Evolutionary conservation across 2,329 filamentous ascomycete genomes (phyloP).

Genomic region (Aspergillus texensis): DNA sequence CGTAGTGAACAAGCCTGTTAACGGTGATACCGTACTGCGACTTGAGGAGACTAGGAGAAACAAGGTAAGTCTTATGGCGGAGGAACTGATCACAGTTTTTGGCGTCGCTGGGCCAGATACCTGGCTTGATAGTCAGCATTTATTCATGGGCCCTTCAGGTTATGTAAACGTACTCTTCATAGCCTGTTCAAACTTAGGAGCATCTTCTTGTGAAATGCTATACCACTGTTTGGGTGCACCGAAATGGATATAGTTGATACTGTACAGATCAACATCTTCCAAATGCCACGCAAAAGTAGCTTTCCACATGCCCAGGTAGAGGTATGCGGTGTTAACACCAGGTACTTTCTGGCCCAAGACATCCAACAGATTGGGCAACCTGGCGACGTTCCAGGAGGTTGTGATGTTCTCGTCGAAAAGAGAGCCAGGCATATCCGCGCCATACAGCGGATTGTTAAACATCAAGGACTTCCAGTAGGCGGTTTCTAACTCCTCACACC

Average conservation of each 20-base stretch:
- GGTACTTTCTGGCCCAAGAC: slow-evolving; percentile 94
- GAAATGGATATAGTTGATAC: slow-evolving; percentile 99
- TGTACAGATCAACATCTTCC: slow-evolving; percentile 98
- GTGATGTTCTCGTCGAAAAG: slow-evolving; percentile 80
- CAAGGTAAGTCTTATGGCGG: slow-evolving; percentile 95
- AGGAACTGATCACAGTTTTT: slow-evolving; percentile 97
- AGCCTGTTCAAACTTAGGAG: slow-evolving; percentile 85
- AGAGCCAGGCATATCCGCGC: slow-evolving; percentile 93
- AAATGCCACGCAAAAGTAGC: slow-evolving; percentile 99
- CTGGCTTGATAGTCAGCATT: slow-evolving; percentile 30
- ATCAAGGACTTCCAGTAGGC: slow-evolving; percentile 97
- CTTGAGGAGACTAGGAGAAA: slow-evolving; percentile 84
- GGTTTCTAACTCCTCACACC: slow-evolving; percentile 91
- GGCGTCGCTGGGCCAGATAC: slow-evolving; percentile 88
- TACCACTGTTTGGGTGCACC: slow-evolving; percentile 99
- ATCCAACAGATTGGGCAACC: slow-evolving; percentile 89
- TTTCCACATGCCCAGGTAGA: slow-evolving; percentile 99
- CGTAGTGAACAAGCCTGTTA: slow-evolving; percentile 92
- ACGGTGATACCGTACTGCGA: slow-evolving; percentile 93
- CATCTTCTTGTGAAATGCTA: slow-evolving; percentile 95
- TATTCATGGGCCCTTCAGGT: neutral
- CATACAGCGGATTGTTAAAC: slow-evolving; percentile 92
- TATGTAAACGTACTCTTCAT: slow-evolving; percentile 69
- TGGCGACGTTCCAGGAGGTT: slow-evolving; percentile 89
- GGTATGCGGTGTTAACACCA: slow-evolving; percentile 95